Base-by-base conservation (phyloP, 225 moss, liverwort and hornwort species). In the Rhytidiadelphus loreus region DNA sequence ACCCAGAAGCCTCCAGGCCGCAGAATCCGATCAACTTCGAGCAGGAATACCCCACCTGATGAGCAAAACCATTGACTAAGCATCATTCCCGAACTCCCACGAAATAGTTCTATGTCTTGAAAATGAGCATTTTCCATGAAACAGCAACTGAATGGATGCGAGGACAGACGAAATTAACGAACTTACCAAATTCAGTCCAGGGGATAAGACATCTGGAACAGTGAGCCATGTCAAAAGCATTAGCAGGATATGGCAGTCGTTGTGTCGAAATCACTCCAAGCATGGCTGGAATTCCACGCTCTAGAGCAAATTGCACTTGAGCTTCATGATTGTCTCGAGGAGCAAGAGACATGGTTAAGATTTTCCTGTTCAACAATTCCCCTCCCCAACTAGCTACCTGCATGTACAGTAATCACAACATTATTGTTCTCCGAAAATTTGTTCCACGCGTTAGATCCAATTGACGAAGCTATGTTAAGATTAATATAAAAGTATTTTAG, bases 351-450 rank as follows among this genome's bases (percentile, higher is more conserved):
- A 98, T 91, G 53, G 98, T 90, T 77, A 98, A 87, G 80, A 98
- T 96, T 58, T 92, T 91, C 79, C 98, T 94, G 25, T 88, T 92
- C 87, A 97, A 77, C 62, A 98, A 88, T 20, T 95, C 95, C 59
- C 96, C 98, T 87, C 98, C 98, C 98, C 98, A 98, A 91, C 98
- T 98, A 37, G 98, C 98, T 37, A 98, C 98, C 98, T 98, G 92
- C 78, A 69, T 39, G 86, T 13, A 43, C 33, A 43, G 66, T 1
- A 53, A 77, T 75, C 79, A 84, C 35, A 78, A 78, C 63, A 86
- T 65, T 61, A 59, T 30, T 44, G 12, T 16, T 66, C 33, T 69
- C 60, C 43, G 30, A 58, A 86, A 66, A 74, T 5, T 66, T 32
- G n/a, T 4, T 24, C n/a, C 30, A 73, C 15, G 61, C 14, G 70